Evolutionary conservation across 208 protist species (phyloP).

Genomic region (Acanthamoeba castellanii): DNA sequence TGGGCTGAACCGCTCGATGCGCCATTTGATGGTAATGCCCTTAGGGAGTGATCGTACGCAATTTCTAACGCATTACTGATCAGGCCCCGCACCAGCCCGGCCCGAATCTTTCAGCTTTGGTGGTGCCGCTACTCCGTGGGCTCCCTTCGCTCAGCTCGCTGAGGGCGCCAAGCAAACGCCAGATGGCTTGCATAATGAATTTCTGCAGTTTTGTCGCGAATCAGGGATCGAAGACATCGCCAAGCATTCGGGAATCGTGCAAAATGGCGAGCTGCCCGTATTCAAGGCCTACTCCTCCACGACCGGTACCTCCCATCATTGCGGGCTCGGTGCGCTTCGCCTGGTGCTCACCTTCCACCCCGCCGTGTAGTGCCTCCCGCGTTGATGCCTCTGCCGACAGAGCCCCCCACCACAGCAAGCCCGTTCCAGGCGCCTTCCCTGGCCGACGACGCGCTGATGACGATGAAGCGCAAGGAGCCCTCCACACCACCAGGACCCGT

Average conservation of each 20-base stretch:
- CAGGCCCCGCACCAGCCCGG: too few species aligned
- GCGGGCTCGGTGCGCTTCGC: neutral
- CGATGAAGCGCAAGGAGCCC: conserved; percentile 1
- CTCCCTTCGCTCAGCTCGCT: neutral
- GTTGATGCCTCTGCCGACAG: neutral
- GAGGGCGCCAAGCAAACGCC: neutral
- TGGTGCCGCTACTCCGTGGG: neutral
- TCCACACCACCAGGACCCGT: neutral
- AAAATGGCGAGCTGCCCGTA: conserved; percentile 24
- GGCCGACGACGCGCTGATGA: neutral
- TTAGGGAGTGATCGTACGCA: too few species aligned
- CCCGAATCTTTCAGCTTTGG: neutral
- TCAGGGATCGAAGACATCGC: conserved; percentile 64
- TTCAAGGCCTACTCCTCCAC: conserved; percentile 28
- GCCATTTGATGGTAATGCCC: too few species aligned
- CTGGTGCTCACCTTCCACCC: neutral
- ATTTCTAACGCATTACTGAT: too few species aligned
- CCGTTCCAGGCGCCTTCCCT: neutral
- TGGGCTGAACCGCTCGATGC: too few species aligned
- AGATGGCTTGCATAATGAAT: conserved; percentile 50
- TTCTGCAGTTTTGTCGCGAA: conserved; percentile 52
- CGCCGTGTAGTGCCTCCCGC: neutral
- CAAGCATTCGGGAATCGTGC: conserved; percentile 49
- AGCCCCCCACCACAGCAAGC: neutral
- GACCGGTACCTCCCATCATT: neutral